Conservation (phyloP, 2,329 filamentous ascomycete species). For the Sclerotinia subarctica region DNA sequence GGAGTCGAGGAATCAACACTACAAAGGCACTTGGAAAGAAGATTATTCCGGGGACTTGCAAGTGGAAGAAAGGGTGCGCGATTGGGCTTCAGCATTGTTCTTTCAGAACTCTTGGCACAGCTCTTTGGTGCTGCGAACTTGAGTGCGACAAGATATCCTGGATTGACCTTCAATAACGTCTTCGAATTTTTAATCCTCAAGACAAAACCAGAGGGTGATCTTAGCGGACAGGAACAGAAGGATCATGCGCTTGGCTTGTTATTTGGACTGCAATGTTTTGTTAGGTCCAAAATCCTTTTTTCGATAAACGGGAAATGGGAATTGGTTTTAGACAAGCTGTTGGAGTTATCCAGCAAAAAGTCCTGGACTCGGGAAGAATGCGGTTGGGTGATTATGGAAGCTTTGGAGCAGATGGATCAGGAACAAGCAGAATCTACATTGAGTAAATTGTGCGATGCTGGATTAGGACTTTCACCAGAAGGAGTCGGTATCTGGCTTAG, state of each 20-base stretch:
- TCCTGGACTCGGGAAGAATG: constrained; percentile 88
- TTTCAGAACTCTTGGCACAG: constrained; percentile 76
- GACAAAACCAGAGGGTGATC: constrained; percentile 52
- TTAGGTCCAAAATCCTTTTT: constrained; percentile 74
- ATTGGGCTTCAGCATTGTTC: constrained; percentile 82
- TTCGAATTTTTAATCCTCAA: constrained; percentile 54
- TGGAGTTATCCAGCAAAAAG: constrained; percentile 75
- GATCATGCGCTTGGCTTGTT: constrained; percentile 82
- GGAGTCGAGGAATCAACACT: constrained; percentile 52
- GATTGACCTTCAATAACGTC: constrained; percentile 57
- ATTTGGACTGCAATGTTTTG: constrained; percentile 82
- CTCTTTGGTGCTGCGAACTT: constrained; percentile 55
- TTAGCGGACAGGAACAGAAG: constrained; percentile 70
- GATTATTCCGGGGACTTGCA: constrained; percentile 82
- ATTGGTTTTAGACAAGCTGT: constrained; percentile 67
- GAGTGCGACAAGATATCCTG: constrained; percentile 47
- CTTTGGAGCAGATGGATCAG: constrained; percentile 59
- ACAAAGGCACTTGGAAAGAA: constrained; percentile 58
- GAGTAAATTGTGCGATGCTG: constrained; percentile 57
- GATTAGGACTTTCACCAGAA: constrained; percentile 77
- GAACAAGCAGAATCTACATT: constrained; percentile 59
- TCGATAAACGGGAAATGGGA: constrained; percentile 57
- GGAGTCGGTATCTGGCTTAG: constrained; percentile 86
- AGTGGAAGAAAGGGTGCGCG: constrained; percentile 87
- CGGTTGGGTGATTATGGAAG: constrained; percentile 75